Conservation (phyloP, 106 monocot genomes). For the Dioscorea zingiberensis region DNA sequence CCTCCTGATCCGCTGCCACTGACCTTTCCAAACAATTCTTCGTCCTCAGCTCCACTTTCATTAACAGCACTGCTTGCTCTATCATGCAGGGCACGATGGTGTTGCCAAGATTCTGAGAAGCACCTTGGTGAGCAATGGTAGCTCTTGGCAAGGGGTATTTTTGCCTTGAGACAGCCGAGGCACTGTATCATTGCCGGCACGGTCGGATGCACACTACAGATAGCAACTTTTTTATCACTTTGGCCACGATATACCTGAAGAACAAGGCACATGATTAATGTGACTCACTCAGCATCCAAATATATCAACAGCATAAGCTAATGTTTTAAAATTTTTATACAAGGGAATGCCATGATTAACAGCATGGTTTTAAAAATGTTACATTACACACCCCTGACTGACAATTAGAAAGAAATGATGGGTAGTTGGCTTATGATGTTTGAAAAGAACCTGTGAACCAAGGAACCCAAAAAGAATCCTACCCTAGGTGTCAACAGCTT, state of each 20-base stretch:
- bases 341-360: no score
- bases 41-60: conserved; percentile 85
- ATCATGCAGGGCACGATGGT: conserved; percentile 91
- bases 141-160: conserved; percentile 75
- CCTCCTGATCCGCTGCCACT: conserved; percentile 50
- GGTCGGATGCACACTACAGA: conserved; percentile 93
- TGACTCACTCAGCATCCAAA: neutral
- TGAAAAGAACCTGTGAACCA: no score
- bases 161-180: conserved; percentile 80
- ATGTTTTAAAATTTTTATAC: no score
- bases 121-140: conserved; percentile 92
- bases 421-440: no score
- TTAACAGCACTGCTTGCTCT: conserved; percentile 52
- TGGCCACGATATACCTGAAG: conserved; percentile 84
- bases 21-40: conserved; percentile 74
- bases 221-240: conserved; percentile 65
- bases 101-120: conserved; percentile 95
- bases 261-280: neutral
- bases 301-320: no score
- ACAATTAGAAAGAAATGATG: no score
- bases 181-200: conserved; percentile 90
- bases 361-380: no score
- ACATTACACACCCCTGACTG: no score
- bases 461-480: no score
- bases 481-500: no score